A percentile compares a stretch with the other conserved stretches of the same genome.
phyloP scores from a whole-genome alignment of 257 asterid genomes.

The Handroanthus guayacan region DNA sequence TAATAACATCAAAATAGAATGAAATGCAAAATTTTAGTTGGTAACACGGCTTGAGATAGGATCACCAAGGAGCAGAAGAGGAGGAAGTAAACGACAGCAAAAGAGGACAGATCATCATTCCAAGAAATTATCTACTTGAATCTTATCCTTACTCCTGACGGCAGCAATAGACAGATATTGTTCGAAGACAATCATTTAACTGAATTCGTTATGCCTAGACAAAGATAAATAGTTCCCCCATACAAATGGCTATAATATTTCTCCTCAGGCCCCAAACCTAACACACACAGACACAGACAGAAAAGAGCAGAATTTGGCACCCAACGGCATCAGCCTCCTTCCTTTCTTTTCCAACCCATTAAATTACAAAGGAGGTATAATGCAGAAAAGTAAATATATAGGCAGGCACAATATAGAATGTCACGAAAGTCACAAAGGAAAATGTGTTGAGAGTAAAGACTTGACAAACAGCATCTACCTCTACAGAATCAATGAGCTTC shows the following conservation, averaged over 20 bases:
- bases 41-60: conserved; percentile 6
- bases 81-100: background rate
- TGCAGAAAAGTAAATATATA: background rate
- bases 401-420: background rate
- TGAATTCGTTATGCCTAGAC: conserved; percentile 10
- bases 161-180: background rate
- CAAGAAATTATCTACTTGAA: too few species aligned
- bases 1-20: background rate
- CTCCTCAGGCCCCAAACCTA: conserved; percentile 1
- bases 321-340: conserved; percentile 12
- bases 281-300: background rate
- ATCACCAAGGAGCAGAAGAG: conserved; percentile 14
- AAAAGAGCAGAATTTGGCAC: background rate
- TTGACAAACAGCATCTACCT: conserved; percentile 53
- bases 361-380: background rate
- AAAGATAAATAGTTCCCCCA: background rate
- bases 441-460: background rate
- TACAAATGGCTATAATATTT: background rate
- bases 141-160: too few species aligned
- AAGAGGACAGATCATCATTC: too few species aligned
- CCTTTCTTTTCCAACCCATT: background rate
- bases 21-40: background rate
- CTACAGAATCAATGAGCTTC: conserved; percentile 84
- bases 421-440: background rate
- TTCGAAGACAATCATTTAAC: conserved; percentile 9